These are phyloP conservation scores for Auriscalpium microsporum DNA, from an alignment of 768 basidiomycete genomes.

Conservation along the genomic window DNA sequence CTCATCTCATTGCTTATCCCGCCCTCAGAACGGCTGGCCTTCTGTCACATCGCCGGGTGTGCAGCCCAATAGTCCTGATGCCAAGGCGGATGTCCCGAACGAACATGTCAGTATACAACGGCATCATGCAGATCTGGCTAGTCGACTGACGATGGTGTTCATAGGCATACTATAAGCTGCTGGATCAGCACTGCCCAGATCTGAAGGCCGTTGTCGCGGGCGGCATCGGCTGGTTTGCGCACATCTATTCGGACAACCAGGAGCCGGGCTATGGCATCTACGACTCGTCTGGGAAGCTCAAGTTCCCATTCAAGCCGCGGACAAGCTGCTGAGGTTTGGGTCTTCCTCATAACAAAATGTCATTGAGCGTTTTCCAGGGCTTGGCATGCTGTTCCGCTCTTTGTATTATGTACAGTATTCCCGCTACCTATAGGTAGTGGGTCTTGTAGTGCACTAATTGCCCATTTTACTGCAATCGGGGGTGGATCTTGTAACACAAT, in stretches of 20 bases:
- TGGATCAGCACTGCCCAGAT: constrained; percentile 55
- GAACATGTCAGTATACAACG: constrained; percentile 34
- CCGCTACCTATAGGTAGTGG: no score
- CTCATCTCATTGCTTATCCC: background rate
- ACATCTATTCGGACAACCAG: constrained; percentile 63
- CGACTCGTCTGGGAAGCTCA: constrained; percentile 35
- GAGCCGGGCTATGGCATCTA: constrained; percentile 69
- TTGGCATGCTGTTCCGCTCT: no score
- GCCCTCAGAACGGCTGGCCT: constrained; percentile 69
- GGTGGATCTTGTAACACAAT: no score
- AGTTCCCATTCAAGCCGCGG: constrained; percentile 58
- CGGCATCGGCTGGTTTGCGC: constrained; percentile 76
- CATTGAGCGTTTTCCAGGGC: no score
- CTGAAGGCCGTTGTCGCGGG: constrained; percentile 53
- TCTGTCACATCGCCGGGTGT: constrained; percentile 53
- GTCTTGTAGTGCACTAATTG: no score
- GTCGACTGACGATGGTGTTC: constrained; percentile 12
- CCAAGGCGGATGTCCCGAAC: constrained; percentile 52
- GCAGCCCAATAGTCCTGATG: constrained; percentile 53
- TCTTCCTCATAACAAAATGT: background rate
- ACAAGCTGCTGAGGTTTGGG: constrained; percentile 30
- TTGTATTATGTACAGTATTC: no score
- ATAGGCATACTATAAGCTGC: constrained; percentile 55
- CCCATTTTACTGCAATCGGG: no score
- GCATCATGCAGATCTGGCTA: no score